Evolutionary conservation across 352 stramenopile genomes (phyloP).

Genomic region (Saprolegnia parasitica): DNA sequence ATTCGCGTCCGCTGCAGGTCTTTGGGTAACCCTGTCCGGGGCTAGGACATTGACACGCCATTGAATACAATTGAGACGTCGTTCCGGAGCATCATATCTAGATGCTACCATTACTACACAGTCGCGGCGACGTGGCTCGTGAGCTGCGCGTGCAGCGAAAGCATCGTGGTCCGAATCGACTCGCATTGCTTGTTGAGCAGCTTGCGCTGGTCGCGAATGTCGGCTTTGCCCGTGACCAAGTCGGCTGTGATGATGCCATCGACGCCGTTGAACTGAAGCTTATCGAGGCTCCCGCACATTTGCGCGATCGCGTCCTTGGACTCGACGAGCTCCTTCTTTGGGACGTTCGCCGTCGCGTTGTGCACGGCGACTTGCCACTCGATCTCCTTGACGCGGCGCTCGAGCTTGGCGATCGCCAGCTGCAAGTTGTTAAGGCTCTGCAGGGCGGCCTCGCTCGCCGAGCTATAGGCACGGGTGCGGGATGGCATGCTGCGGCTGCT

Average conservation of each 20-base stretch:
- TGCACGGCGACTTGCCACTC: slow-evolving; percentile 28
- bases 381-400: slow-evolving; percentile 22
- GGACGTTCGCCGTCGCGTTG: slow-evolving; percentile 18
- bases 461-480: slow-evolving; percentile 12
- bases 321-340: neutral
- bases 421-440: slow-evolving; percentile 12
- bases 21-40: too few species aligned
- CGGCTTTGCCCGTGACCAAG: slow-evolving; percentile 11
- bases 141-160: slow-evolving; percentile 17
- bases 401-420: neutral
- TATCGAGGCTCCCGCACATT: slow-evolving; percentile 10
- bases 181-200: slow-evolving; percentile 20
- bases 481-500: neutral
- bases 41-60: too few species aligned
- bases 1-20: too few species aligned
- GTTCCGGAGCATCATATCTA: too few species aligned
- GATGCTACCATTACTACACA: neutral
- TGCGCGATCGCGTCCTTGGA: slow-evolving; percentile 21
- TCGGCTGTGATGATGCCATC: slow-evolving; percentile 26
- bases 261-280: slow-evolving; percentile 22
- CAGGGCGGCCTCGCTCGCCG: slow-evolving; percentile 20
- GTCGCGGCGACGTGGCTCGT: neutral
- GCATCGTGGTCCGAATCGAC: slow-evolving; percentile 1
- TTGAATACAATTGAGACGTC: too few species aligned
- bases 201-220: slow-evolving; percentile 23